These are phyloP conservation scores for Penicillium rolfsii DNA, from an alignment of 2,329 filamentous ascomycete species.

Conservation along the genomic window DNA sequence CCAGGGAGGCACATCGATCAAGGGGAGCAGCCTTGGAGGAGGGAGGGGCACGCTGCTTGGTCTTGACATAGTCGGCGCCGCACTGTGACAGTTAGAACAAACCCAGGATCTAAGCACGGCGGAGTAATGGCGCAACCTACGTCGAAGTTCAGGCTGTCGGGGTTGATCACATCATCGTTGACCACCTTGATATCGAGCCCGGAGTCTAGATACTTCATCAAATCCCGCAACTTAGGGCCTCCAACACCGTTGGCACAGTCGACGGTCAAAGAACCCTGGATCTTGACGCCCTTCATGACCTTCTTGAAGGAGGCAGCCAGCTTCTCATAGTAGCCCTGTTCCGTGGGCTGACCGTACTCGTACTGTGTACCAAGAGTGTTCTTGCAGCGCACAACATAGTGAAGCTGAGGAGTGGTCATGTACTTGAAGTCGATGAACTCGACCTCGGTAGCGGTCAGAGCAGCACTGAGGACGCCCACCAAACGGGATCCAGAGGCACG, in stretches of 20 bases:
- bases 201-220: constrained; percentile 80
- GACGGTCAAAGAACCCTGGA: constrained; percentile 75
- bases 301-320: constrained; percentile 80
- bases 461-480: constrained; percentile 75
- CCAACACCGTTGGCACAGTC: constrained; percentile 98
- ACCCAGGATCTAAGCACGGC: too few relatives aligned
- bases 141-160: constrained; percentile 85
- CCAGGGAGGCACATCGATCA: constrained; percentile 84
- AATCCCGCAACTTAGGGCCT: constrained; percentile 82
- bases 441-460: constrained; percentile 73
- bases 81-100: constrained; percentile 57
- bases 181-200: constrained; percentile 80
- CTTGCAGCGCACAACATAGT: constrained; percentile 92
- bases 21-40: constrained; percentile 75
- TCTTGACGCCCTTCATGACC: constrained; percentile 76
- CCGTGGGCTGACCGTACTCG: constrained; percentile 85
- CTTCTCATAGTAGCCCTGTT: constrained; percentile 95
- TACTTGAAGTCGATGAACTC: constrained; percentile 84
- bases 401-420: constrained; percentile 94
- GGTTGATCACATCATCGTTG: constrained; percentile 90
- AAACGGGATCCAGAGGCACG: constrained; percentile 87
- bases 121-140: constrained; percentile 53
- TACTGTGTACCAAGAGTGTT: constrained; percentile 89
- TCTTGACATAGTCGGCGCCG: constrained; percentile 97
- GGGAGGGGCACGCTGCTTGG: constrained; percentile 86